Percentiles rank a stretch among this genome's conserved stretches.
Evolutionary conservation across 306 rosid species (phyloP).

Genomic region (Quercus berberidifolia): DNA sequence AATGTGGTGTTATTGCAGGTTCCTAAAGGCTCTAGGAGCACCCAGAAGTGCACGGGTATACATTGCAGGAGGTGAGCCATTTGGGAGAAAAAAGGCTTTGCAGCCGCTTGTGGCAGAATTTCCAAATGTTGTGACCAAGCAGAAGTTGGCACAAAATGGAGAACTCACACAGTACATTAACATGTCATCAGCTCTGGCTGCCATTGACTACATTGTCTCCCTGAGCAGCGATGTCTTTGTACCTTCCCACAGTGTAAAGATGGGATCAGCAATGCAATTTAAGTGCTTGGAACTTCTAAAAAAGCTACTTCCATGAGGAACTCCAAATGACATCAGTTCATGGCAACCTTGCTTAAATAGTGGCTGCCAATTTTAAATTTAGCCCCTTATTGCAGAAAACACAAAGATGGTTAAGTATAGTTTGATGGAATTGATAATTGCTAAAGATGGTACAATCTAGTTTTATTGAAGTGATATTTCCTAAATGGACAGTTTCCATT

Average conservation of each 20-base stretch:
- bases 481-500: too few species aligned
- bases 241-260: constrained; percentile 57
- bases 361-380: neutral
- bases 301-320: too few species aligned
- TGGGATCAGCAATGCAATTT: constrained; percentile 63
- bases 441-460: too few species aligned
- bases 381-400: neutral
- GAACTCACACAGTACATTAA: constrained; percentile 40
- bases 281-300: neutral
- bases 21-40: constrained; percentile 52
- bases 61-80: constrained; percentile 55
- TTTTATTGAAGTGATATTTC: too few species aligned
- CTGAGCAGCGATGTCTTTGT: constrained; percentile 49
- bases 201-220: constrained; percentile 54
- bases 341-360: too few species aligned
- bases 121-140: constrained; percentile 47
- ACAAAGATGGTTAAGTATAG: too few species aligned
- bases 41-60: constrained; percentile 39
- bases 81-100: constrained; percentile 44
- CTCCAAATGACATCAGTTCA: too few species aligned
- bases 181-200: constrained; percentile 55
- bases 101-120: constrained; percentile 44
- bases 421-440: too few species aligned
- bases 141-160: constrained; percentile 38
- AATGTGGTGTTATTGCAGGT: constrained; percentile 17